phyloP scores from a whole-genome alignment of 768 basidiomycete genomes.

The Amanita polypyramis region DNA sequence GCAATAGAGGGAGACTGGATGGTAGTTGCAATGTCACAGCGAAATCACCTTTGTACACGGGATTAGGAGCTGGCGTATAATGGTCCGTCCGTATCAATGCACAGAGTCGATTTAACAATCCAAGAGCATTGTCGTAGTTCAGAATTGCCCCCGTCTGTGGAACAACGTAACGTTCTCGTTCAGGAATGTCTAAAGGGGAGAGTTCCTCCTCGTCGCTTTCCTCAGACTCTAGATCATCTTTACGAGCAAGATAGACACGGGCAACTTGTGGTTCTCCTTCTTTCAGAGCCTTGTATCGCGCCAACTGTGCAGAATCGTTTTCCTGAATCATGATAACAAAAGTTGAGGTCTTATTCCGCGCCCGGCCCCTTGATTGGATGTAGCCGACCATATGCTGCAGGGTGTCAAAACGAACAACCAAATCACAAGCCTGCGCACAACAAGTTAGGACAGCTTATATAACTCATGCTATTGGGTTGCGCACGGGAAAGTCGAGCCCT shows the following conservation, averaged over 20 bases:
- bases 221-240: slow-evolving; percentile 33
- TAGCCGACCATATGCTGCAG: slow-evolving; percentile 80
- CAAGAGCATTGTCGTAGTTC: slow-evolving; percentile 67
- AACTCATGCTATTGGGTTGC: slow-evolving; percentile 11
- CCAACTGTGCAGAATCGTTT: slow-evolving; percentile 41
- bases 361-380: slow-evolving; percentile 82
- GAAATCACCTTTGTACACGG: slow-evolving; percentile 56
- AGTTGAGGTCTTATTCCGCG: slow-evolving; percentile 63
- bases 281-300: slow-evolving; percentile 47
- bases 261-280: slow-evolving; percentile 57
- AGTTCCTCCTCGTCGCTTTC: slow-evolving; percentile 26
- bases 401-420: slow-evolving; percentile 79
- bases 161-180: slow-evolving; percentile 67
- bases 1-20: slow-evolving; percentile 47
- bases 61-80: slow-evolving; percentile 51
- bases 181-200: slow-evolving; percentile 44
- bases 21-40: slow-evolving; percentile 53
- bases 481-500: slow-evolving; percentile 80
- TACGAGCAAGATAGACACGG: slow-evolving; percentile 47
- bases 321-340: slow-evolving; percentile 77
- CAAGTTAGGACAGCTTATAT: slow-evolving; percentile 17
- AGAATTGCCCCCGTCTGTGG: slow-evolving; percentile 66
- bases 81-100: slow-evolving; percentile 63
- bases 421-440: slow-evolving; percentile 42
- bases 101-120: slow-evolving; percentile 67